These are phyloP conservation scores for Nothophoma quercina DNA, from an alignment of 2,329 filamentous ascomycete species.

Conservation along the genomic window DNA sequence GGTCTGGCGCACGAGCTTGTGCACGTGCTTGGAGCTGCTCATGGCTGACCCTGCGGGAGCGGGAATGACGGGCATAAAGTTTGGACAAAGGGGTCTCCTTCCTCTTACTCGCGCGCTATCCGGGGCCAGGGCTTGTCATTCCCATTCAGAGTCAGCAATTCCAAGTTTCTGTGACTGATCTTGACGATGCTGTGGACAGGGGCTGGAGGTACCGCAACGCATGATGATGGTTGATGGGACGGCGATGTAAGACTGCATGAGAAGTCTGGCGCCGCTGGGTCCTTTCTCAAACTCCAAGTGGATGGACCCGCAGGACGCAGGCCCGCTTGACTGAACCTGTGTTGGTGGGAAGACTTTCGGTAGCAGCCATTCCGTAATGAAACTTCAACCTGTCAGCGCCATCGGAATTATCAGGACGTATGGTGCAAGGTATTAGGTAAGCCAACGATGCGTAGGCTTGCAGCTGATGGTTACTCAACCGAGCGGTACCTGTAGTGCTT, in stretches of 20 bases:
- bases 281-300: slow-evolving; percentile 29
- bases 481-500: slow-evolving; percentile 4
- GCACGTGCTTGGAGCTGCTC: slow-evolving; percentile 22
- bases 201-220: slow-evolving; percentile 20
- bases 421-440: slow-evolving; percentile 9
- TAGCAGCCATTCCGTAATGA: slow-evolving; percentile 10
- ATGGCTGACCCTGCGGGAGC: slow-evolving; percentile 45
- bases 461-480: not conserved
- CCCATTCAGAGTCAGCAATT: not conserved
- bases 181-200: slow-evolving; percentile 16
- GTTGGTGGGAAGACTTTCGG: slow-evolving; percentile 18
- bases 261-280: slow-evolving; percentile 33
- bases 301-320: slow-evolving; percentile 37
- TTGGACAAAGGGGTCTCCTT: slow-evolving; percentile 42
- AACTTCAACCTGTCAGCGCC: slow-evolving; percentile 33
- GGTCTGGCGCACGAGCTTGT: slow-evolving; percentile 36
- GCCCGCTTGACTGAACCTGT: slow-evolving; percentile 34
- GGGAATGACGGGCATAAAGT: slow-evolving; percentile 51
- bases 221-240: slow-evolving; percentile 33
- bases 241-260: slow-evolving; percentile 33
- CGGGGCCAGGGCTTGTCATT: slow-evolving; percentile 19
- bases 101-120: slow-evolving; percentile 30
- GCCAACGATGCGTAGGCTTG: slow-evolving; percentile 1
- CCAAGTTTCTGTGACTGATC: slow-evolving; percentile 9
- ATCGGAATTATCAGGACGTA: slow-evolving; percentile 22